Percentiles rank a stretch among this genome's conserved stretches.
phyloP scores from a whole-genome alignment of 176 grass and related monocot genomes.

The Carex kokanica region DNA sequence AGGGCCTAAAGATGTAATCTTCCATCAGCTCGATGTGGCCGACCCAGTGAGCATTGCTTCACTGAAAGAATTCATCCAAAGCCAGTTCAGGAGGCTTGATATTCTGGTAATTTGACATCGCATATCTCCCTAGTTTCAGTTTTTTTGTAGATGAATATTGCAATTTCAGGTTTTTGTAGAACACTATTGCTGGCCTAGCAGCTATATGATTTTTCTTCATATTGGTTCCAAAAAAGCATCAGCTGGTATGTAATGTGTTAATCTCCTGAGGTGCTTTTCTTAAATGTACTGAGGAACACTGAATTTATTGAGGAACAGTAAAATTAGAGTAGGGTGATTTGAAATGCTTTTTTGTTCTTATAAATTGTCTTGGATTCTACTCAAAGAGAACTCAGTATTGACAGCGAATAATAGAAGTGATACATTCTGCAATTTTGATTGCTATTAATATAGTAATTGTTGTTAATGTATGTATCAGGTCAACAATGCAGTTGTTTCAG shows the following conservation, averaged over 20 bases:
- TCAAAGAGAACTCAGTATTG: not conserved
- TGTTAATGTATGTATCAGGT: slow-evolving; percentile 27
- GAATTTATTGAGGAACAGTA: not conserved
- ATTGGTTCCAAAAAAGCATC: not conserved
- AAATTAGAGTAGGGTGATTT: not conserved
- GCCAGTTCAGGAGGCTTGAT: slow-evolving; percentile 41
- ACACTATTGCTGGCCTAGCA: not conserved
- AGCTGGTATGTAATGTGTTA: not conserved
- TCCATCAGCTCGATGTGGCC: slow-evolving; percentile 50
- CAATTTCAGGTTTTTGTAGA: not conserved
- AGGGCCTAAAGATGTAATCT: slow-evolving; percentile 21
- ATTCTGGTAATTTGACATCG: slow-evolving; percentile 23
- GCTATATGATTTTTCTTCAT: not conserved
- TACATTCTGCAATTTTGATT: no score
- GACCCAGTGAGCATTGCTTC: slow-evolving; percentile 33
- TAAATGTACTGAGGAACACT: not conserved
- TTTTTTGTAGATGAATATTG: not conserved
- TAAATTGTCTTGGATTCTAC: not conserved
- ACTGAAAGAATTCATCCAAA: slow-evolving; percentile 30
- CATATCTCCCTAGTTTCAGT: no score
- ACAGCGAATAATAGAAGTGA: no score
- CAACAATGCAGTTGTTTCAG: slow-evolving; percentile 32
- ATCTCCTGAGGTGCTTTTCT: not conserved
- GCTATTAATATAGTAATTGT: not conserved
- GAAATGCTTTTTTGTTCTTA: slow-evolving; percentile 35